Base-by-base conservation (phyloP, 129 eudicot genomes). In the Tagetes patula region DNA sequence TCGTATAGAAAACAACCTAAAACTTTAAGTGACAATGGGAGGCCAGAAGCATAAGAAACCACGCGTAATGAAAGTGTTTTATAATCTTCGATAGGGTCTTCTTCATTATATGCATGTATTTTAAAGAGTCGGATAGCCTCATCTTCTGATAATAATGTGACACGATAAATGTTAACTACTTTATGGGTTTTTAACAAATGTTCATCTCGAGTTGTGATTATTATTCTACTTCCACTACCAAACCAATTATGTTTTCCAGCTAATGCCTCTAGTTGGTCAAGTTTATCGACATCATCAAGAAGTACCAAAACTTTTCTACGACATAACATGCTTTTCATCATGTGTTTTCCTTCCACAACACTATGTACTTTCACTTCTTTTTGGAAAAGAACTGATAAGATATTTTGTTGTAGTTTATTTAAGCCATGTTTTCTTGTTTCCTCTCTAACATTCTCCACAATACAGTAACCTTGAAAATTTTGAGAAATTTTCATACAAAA, bases 251-350 rank as follows among this genome's bases (percentile, higher is more conserved):
- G 63, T 12, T 6, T 0, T 0, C 74, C 74, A 8, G 45, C 74
- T 49, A 69, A 36, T 1, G 60, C 60, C 14, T 47, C 39, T 14
- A 69, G n/a, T 48, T 70, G 75, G 0, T 14, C 50, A 8, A 36
- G 1, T 6, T 70, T 5, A 70, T 70, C 75, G n/a, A 70, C 65
- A 53, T 70, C 75, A 38, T 70, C 65, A 13, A 70, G 65, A 70
- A 70, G 50, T 50, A 70, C n/a, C 1, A 70, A 41, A 30, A 70
- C 72, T 37, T 14, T 75, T 64, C 68, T 49, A 2, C 36, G 30
- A 31, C 62, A 5, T 32, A 74, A 45, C 71, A 58, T 62, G 2
- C 8, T 34, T 13, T 9, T 30, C 5, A n/a, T 30, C 9, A 1
- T 20, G 47, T 13, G 14, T 13, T 45, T 42, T 30, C 65, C 65